These are phyloP conservation scores for Schizochytrium sp. DNA, from an alignment of 108 stramenopile genomes.

Conservation along the genomic window DNA sequence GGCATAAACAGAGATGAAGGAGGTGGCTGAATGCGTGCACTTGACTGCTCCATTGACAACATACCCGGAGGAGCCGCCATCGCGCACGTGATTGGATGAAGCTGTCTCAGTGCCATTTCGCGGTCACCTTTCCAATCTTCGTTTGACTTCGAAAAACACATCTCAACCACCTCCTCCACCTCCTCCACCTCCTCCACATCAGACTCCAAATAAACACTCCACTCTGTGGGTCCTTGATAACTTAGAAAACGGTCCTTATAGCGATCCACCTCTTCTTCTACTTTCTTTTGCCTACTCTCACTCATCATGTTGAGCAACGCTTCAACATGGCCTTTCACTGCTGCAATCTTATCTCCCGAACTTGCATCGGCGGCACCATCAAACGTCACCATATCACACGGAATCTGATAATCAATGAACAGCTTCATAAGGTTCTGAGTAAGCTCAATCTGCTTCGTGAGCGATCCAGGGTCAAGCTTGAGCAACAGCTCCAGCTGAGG, in stretches of 20 bases:
- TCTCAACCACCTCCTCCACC: neutral
- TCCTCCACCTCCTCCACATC: neutral
- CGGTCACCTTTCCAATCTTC: too few relatives aligned
- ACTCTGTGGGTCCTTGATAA: neutral
- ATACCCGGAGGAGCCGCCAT: neutral
- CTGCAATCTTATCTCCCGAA: conserved; percentile 75
- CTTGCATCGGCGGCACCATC: conserved; percentile 74
- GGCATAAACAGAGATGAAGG: neutral
- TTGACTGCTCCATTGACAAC: neutral
- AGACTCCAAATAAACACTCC: too few relatives aligned
- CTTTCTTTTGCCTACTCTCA: conserved; percentile 69
- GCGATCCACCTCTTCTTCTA: too few relatives aligned
- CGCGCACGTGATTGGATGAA: too few relatives aligned
- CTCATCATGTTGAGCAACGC: conserved; percentile 80
- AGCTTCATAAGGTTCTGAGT: conserved; percentile 85
- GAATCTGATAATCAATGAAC: conserved; percentile 87
- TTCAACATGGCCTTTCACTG: conserved; percentile 80
- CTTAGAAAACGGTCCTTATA: neutral
- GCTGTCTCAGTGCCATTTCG: too few relatives aligned
- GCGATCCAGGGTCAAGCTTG: conserved; percentile 75
- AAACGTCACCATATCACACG: conserved; percentile 84
- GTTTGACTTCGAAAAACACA: neutral
- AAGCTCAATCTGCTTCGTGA: conserved; percentile 87
- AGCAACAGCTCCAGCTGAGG: conserved; percentile 85
- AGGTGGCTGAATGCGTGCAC: neutral